A percentile compares a stretch with the other conserved stretches of the same genome.
phyloP scores from a whole-genome alignment of 1,284 basidiomycete species.

The Calocybe gambosa region DNA sequence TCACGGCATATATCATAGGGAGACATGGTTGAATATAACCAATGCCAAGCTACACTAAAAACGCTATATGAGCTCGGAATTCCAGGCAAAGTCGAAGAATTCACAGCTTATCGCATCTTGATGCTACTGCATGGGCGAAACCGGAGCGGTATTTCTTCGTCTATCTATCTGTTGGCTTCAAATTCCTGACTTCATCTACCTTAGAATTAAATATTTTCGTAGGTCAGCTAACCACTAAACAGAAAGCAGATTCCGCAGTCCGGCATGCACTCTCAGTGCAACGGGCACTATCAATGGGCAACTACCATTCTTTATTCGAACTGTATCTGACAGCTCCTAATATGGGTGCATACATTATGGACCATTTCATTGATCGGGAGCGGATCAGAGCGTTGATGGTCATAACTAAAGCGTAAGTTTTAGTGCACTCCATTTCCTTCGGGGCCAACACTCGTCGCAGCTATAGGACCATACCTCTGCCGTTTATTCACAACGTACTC shows the following conservation, averaged over 20 bases:
- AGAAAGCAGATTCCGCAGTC: conserved; percentile 78
- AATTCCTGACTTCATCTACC: conserved; percentile 9
- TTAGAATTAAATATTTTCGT: conserved; percentile 92
- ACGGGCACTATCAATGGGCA: conserved; percentile 84
- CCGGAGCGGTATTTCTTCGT: conserved; percentile 67
- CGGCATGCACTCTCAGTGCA: conserved; percentile 89
- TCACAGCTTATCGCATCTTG: conserved; percentile 95
- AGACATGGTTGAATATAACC: conserved; percentile 99
- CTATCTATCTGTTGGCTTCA: conserved; percentile 4
- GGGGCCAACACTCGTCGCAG: conserved; percentile 33
- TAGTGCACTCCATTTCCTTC: not conserved
- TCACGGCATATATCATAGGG: conserved; percentile 41
- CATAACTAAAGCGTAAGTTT: conserved; percentile 85
- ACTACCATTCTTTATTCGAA: conserved; percentile 90
- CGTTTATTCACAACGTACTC: conserved; percentile 76
- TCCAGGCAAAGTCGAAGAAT: conserved; percentile 88
- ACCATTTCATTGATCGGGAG: conserved; percentile 95
- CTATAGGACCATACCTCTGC: conserved; percentile 73
- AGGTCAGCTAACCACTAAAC: conserved; percentile 88
- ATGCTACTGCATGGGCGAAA: conserved; percentile 95
- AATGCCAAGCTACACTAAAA: conserved; percentile 91
- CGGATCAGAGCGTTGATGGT: conserved; percentile 81
- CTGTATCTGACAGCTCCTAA: conserved; percentile 85
- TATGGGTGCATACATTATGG: conserved; percentile 99
- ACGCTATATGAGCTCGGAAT: conserved; percentile 91